phyloP scores from a whole-genome alignment of 2,329 filamentous ascomycete genomes.

The Fusarium sp. region DNA sequence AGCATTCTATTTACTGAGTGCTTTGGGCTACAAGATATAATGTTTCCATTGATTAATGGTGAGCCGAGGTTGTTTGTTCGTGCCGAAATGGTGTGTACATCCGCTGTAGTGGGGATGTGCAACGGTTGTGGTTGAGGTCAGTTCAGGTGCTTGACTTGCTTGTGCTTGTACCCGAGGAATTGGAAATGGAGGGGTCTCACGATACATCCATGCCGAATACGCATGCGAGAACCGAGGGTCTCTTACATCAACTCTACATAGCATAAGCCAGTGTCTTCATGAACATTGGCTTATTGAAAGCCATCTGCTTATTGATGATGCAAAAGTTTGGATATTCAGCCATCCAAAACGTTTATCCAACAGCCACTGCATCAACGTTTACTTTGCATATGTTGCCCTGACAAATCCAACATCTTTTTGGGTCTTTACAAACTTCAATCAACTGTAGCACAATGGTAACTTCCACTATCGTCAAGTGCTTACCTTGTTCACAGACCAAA shows the following conservation, averaged over 20 bases:
- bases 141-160: not conserved
- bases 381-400: not conserved
- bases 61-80: slow-evolving; percentile 41
- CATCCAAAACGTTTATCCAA: not conserved
- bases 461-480: not conserved
- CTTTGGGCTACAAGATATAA: not conserved
- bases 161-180: slow-evolving; percentile 30
- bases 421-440: not conserved
- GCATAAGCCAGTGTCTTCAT: not conserved
- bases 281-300: not conserved
- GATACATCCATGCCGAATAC: slow-evolving; percentile 18
- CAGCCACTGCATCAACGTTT: not conserved
- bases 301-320: not conserved
- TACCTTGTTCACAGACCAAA: not conserved
- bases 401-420: not conserved
- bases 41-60: not conserved
- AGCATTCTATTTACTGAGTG: not conserved
- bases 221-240: slow-evolving; percentile 28
- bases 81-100: slow-evolving; percentile 31
- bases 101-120: not conserved
- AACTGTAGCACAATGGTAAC: not conserved
- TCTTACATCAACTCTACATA: not conserved
- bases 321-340: not conserved
- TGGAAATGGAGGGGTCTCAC: slow-evolving; percentile 33
- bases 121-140: slow-evolving; percentile 22